Base-by-base conservation (phyloP, 1,284 basidiomycete genomes). In the Ustilago xerochloae region DNA sequence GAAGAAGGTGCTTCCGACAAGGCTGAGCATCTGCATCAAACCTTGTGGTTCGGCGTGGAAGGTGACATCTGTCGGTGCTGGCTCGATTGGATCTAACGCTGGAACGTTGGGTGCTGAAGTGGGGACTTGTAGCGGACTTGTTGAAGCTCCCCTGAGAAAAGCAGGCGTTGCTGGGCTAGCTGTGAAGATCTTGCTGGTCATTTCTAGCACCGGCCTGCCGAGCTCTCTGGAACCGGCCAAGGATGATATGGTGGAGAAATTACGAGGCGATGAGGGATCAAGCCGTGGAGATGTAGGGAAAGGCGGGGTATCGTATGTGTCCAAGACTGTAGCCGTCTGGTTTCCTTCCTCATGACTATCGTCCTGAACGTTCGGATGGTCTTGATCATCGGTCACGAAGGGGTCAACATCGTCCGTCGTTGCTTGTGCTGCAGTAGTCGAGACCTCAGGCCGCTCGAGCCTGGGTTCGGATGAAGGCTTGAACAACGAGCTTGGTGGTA, bases 1-100 rank as follows among this genome's bases (percentile, higher is more conserved):
- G n/a, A 81, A 54, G 30, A 77, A 66, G 4, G 64, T 65, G 53
- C 70, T 77, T n/a, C 79, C 79, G 18, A 81, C 77, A 24, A 79
- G 55, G 36, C 69, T 79, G 45, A 81, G 71, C 75, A 81, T 78
- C 58, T 81, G 79, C 75, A 81, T 73, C 46, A 81, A 54, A 13
- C 75, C 66, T 48, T 79, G 78, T 24, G 72, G 61, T 30, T 74
- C 71, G 13, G 63, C 52, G 28, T 70, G 72, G 18, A 66, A 63
- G 12, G 60, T 35, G n/a, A 72, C 56, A 43, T 61, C 54, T 1
- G 49, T 32, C 10, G 33, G 20, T 6, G 22, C 35, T 3, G 22
- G n/a, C 12, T 66, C 28, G 6, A 13, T 29, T 5, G 24, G 24
- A 6, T 45, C 46, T 5, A 36, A 20, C 26, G 15, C 18, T 4